Percentiles rank a stretch among this genome's conserved stretches.
Evolutionary conservation across 441 rosid genomes (phyloP).

Genomic region (Arabidopsis hybrid): DNA sequence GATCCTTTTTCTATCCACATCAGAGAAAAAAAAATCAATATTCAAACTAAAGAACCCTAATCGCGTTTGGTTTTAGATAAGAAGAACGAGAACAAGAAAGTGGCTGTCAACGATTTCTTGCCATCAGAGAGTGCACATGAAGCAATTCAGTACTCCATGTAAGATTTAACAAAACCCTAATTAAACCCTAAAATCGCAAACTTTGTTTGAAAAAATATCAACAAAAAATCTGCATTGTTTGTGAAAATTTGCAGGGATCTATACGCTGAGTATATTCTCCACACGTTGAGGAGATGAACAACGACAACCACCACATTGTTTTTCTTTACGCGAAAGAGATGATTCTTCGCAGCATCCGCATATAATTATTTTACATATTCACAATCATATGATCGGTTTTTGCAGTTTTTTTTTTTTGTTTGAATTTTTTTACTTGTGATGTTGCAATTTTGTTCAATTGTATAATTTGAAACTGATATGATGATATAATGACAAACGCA

Average conservation of each 20-base stretch:
- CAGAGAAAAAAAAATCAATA: too few species aligned
- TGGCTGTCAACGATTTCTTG: conserved; percentile 89
- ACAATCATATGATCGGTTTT: conserved; percentile 1
- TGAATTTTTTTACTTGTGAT: neutral
- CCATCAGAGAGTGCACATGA: conserved; percentile 69
- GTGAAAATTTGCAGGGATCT: conserved; percentile 44
- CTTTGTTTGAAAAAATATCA: neutral
- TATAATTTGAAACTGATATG: conserved; percentile 15
- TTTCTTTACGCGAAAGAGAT: conserved; percentile 3
- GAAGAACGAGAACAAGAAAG: conserved; percentile 97
- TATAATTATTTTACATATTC: neutral
- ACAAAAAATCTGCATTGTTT: neutral
- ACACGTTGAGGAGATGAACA: conserved; percentile 46
- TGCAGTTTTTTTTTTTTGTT: neutral
- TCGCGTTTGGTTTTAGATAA: conserved; percentile 57
- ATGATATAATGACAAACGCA: conserved; percentile 4
- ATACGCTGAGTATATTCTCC: conserved; percentile 54
- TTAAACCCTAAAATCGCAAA: neutral
- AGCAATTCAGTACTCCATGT: conserved; percentile 93
- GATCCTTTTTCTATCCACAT: conserved; percentile 40
- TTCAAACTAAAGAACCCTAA: neutral
- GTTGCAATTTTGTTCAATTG: conserved; percentile 31
- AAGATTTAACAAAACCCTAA: conserved; percentile 37
- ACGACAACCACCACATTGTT: neutral
- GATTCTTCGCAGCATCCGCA: conserved; percentile 17